These are phyloP conservation scores for Mycena galericulata DNA, from an alignment of 768 basidiomycete genomes.

Conservation along the genomic window DNA sequence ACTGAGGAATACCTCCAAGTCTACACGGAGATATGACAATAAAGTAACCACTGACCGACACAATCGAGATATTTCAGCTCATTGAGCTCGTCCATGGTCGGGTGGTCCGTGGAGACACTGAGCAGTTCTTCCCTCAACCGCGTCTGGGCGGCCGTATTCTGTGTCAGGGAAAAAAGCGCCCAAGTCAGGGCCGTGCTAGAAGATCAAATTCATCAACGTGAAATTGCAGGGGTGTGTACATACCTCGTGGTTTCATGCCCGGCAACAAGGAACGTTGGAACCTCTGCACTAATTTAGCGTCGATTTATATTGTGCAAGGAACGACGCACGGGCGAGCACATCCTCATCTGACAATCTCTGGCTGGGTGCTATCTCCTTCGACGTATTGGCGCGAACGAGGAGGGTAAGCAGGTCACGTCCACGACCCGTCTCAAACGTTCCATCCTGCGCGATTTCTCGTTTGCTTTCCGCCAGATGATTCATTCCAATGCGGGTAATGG, in stretches of 20 bases:
- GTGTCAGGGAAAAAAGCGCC: background rate
- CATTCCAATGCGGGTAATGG: background rate
- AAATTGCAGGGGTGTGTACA: background rate
- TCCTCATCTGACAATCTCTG: slow-evolving; percentile 8
- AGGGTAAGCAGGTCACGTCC: slow-evolving; percentile 2
- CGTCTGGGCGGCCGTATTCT: background rate
- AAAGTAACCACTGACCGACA: background rate
- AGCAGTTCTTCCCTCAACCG: slow-evolving; percentile 2
- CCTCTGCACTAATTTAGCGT: background rate
- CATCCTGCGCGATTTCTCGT: background rate
- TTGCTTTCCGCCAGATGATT: background rate
- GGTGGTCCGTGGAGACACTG: background rate
- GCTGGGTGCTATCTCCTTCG: background rate
- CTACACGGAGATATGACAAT: too few species aligned
- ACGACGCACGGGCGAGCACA: slow-evolving; percentile 2
- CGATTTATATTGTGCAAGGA: background rate
- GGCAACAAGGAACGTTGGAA: background rate
- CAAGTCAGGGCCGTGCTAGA: background rate
- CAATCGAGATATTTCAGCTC: slow-evolving; percentile 5
- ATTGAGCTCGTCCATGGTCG: slow-evolving; percentile 14
- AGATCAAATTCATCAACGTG: background rate
- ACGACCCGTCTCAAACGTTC: background rate
- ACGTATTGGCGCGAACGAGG: slow-evolving; percentile 8
- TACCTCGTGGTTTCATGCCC: slow-evolving; percentile 4
- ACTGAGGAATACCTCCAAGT: background rate